Evolutionary conservation across 192 early-diverging fungal genomes (phyloP).

Genomic region (Backusella sp.): DNA sequence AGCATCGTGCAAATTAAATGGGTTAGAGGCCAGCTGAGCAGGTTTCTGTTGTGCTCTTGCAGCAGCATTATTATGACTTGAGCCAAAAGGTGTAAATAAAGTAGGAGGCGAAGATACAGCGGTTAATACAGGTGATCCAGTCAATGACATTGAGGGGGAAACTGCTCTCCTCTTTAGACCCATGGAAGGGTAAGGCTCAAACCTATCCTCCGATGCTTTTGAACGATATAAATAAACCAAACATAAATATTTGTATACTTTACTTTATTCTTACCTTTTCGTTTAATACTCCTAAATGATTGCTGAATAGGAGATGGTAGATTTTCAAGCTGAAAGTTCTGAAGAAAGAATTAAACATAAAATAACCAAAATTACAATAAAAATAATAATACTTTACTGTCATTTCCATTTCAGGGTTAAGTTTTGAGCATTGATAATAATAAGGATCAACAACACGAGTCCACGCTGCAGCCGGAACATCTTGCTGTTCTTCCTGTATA

Average conservation of each 20-base stretch:
- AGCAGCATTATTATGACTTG: conserved; percentile 28
- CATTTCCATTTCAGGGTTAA: conserved; percentile 38
- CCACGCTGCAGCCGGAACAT: conserved; percentile 20
- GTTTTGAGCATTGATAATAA: conserved; percentile 33
- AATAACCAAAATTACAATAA: neutral
- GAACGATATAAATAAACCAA: neutral
- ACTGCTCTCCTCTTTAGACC: conserved; percentile 31
- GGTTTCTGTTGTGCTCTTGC: conserved; percentile 26
- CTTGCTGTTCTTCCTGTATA: neutral
- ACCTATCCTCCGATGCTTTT: conserved; percentile 28
- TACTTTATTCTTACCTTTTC: conserved; percentile 18
- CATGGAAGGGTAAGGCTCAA: conserved; percentile 14
- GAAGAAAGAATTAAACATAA: neutral
- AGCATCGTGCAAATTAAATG: conserved; percentile 32
- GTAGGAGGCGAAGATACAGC: conserved; percentile 25
- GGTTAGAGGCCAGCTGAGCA: neutral
- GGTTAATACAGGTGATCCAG: conserved; percentile 27
- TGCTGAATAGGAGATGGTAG: conserved; percentile 24
- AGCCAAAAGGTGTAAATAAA: conserved; percentile 6
- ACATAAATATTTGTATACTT: neutral
- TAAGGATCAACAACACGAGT: conserved; percentile 15
- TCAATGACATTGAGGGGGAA: conserved; percentile 29
- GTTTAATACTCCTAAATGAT: conserved; percentile 21
- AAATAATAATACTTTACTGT: conserved; percentile 15
- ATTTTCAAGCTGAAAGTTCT: conserved; percentile 32